These are phyloP conservation scores for Botryotinia narcissicola DNA, from an alignment of 2,329 filamentous ascomycete species.

Conservation along the genomic window DNA sequence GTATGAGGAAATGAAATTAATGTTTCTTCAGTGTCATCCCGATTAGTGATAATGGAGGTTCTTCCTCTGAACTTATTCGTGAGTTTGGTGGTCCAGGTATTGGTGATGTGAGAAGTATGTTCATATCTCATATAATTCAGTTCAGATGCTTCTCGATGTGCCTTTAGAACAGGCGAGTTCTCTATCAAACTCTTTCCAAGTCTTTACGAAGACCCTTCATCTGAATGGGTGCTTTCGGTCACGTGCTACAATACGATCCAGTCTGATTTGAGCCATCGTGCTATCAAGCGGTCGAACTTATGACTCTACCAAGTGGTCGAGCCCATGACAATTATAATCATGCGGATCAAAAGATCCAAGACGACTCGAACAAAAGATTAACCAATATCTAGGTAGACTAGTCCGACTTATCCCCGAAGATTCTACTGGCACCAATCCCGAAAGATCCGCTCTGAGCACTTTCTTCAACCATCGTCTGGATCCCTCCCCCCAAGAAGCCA, in stretches of 20 bases:
- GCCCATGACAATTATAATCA: background rate
- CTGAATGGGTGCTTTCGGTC: background rate
- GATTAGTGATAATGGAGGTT: conserved; percentile 94
- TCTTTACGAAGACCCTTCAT: background rate
- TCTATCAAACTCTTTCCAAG: background rate
- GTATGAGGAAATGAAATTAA: conserved; percentile 16
- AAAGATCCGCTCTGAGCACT: conserved; percentile 71
- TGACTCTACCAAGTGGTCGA: background rate
- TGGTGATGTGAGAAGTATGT: conserved; percentile 71
- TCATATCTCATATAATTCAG: background rate
- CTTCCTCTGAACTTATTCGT: conserved; percentile 87
- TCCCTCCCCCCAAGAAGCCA: conserved; percentile 57
- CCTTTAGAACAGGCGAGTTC: background rate
- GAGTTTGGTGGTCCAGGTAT: conserved; percentile 92
- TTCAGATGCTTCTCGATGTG: background rate
- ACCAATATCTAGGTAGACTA: conserved; percentile 62
- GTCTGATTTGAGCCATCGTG: background rate
- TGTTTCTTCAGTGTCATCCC: conserved; percentile 74
- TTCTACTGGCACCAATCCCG: conserved; percentile 47
- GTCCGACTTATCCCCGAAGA: conserved; percentile 82
- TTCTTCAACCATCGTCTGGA: conserved; percentile 88
- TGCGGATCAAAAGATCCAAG: background rate
- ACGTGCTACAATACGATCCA: background rate
- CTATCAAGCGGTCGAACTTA: background rate
- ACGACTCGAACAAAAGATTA: background rate